These are phyloP conservation scores for Nyssa sinensis DNA, from an alignment of 148 eudicot genomes.

Conservation along the genomic window DNA sequence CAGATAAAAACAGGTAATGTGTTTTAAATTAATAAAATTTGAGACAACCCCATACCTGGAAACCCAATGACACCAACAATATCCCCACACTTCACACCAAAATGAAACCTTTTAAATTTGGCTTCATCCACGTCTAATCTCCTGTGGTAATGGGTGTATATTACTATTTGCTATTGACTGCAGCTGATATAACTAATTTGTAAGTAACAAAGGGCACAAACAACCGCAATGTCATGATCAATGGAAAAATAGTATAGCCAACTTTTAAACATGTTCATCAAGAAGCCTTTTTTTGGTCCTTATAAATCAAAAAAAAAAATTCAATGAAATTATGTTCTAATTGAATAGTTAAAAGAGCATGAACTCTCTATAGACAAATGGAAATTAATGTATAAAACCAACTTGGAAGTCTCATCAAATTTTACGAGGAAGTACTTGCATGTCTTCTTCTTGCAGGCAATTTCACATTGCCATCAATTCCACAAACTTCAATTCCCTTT, in stretches of 20 bases:
- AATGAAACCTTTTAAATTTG: constrained; percentile 68
- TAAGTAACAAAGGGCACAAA: not conserved
- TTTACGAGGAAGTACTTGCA: too few species aligned
- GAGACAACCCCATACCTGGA: constrained; percentile 62
- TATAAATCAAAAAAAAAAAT: too few species aligned
- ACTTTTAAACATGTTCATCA: too few species aligned
- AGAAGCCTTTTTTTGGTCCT: not conserved
- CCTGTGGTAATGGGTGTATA: constrained; percentile 28
- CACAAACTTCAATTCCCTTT: too few species aligned
- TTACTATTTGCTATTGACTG: not conserved
- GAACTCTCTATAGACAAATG: too few species aligned
- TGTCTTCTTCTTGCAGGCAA: too few species aligned
- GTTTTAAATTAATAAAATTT: not conserved
- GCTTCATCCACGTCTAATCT: constrained; percentile 62
- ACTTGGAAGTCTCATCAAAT: too few species aligned
- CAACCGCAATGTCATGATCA: not conserved
- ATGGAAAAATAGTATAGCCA: too few species aligned
- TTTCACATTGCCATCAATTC: too few species aligned
- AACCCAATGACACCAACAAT: constrained; percentile 80
- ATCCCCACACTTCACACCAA: constrained; percentile 88
- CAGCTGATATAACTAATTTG: not conserved
- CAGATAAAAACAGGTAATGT: not conserved
- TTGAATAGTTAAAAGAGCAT: too few species aligned
- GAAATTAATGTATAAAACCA: too few species aligned
- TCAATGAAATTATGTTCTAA: not conserved